Base-by-base conservation (phyloP, 2,329 filamentous ascomycete genomes). In the Coniochaeta sp. region DNA sequence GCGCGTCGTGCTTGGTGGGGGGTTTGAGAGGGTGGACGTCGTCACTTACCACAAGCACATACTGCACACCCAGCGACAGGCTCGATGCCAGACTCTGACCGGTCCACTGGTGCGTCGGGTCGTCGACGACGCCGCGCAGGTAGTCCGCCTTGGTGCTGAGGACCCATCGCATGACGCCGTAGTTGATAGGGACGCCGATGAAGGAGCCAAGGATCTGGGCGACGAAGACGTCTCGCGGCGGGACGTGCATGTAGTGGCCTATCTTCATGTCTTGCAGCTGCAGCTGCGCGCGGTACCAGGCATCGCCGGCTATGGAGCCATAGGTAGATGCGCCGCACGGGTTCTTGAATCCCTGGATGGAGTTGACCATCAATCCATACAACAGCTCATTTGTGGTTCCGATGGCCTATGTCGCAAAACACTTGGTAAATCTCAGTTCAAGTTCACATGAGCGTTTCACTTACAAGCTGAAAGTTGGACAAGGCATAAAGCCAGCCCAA, bases 181-280 rank as follows among this genome's bases (percentile, higher is more conserved):
- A 87, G 67, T 87, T 85, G 64, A 86, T 79, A 0, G 84, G 83
- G 7, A 87, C 76, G 6, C 83, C 84, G 47, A 87, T 73, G 8
- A 83, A 70, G 17, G 80, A 82, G 3, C 82, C 84, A 34, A 86
- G 83, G 4, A 87, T 74, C 65, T 87, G 84, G 1, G 81, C 82
- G 68, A 86, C 83, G 72, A 87, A 86, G 6, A 86, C 79, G 0
- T 79, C 74, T 14, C 80, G 79, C 1, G 84, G 84, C 0, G 83
- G 81, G 0, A 87, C 76, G 59, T 87, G 82, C 79, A 85, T 84
- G 64, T 86, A 87, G 64, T 86, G 83, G 0, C 83, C 84, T n/a
- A 87, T 84, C 66, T 86, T 84, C 67, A 83, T 81, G 65, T 87
- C 84, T 65, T 87, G 83, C 0, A 86, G 73, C 74, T 85, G 83